phyloP scores from a whole-genome alignment of 768 basidiomycete genomes.

The Collybia sordida region DNA sequence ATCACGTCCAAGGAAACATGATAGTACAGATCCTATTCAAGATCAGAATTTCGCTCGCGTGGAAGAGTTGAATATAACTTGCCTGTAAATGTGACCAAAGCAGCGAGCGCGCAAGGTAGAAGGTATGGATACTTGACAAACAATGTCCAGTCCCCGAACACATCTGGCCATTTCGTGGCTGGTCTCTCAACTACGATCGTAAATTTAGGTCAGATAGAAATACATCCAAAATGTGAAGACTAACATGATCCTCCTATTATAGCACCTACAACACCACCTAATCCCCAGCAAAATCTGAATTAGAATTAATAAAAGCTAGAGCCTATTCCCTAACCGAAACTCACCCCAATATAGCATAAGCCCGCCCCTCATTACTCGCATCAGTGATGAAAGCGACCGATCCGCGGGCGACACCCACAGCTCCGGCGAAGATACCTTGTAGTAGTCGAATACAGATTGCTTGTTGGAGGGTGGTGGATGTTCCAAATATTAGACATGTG shows the following conservation, averaged over 20 bases:
- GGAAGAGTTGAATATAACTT: constrained; percentile 17
- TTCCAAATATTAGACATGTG: constrained; percentile 78
- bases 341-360: constrained; percentile 90
- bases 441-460: constrained; percentile 85
- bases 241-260: constrained; percentile 82
- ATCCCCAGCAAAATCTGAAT: constrained; percentile 88
- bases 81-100: constrained; percentile 74
- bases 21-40: constrained; percentile 73
- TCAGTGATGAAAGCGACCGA: constrained; percentile 88
- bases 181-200: constrained; percentile 70
- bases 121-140: constrained; percentile 88
- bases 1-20: constrained; percentile 87
- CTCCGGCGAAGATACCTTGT: constrained; percentile 91
- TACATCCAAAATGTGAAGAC: constrained; percentile 25
- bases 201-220: constrained; percentile 10
- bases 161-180: constrained; percentile 79
- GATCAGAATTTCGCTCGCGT: constrained; percentile 2
- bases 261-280: constrained; percentile 91
- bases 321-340: constrained; percentile 7
- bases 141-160: constrained; percentile 64
- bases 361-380: constrained; percentile 87
- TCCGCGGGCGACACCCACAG: constrained; percentile 92
- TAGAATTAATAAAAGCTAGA: not conserved
- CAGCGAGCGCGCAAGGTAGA: constrained; percentile 80
- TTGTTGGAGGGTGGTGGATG: constrained; percentile 70